phyloP scores from a whole-genome alignment of 1,284 basidiomycete genomes.

The Tylopilus sp. region DNA sequence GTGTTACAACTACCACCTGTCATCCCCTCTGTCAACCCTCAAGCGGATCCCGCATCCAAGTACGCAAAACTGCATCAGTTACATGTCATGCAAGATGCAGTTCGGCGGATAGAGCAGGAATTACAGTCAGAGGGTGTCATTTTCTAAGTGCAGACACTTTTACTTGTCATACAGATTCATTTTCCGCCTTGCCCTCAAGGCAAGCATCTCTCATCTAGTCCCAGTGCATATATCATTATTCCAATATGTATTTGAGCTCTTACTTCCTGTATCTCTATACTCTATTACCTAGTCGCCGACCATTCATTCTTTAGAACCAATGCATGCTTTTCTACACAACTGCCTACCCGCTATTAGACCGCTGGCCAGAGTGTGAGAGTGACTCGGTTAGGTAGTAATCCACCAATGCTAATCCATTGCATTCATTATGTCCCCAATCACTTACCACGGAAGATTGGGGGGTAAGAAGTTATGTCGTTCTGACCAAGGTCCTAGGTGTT shows the following conservation, averaged over 20 bases:
- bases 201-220: background rate
- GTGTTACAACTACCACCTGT: slow-evolving; percentile 34
- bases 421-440: no score
- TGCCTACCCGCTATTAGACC: background rate
- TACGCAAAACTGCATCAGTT: slow-evolving; percentile 31
- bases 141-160: slow-evolving; percentile 11
- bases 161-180: background rate
- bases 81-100: slow-evolving; percentile 40
- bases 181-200: slow-evolving; percentile 4
- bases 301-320: background rate
- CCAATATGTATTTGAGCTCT: slow-evolving; percentile 19
- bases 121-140: slow-evolving; percentile 37
- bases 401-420: no score
- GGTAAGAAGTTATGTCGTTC: slow-evolving; percentile 59
- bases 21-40: background rate
- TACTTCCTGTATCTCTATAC: slow-evolving; percentile 6
- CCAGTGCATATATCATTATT: slow-evolving; percentile 32
- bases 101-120: slow-evolving; percentile 39
- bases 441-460: background rate
- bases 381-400: no score
- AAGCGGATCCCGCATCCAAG: slow-evolving; percentile 12
- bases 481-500: slow-evolving; percentile 83
- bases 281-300: slow-evolving; percentile 4
- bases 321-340: background rate
- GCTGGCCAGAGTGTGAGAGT: background rate